Base-by-base conservation (phyloP, 495 filamentous ascomycete genomes). In the Bacidia rubella region DNA sequence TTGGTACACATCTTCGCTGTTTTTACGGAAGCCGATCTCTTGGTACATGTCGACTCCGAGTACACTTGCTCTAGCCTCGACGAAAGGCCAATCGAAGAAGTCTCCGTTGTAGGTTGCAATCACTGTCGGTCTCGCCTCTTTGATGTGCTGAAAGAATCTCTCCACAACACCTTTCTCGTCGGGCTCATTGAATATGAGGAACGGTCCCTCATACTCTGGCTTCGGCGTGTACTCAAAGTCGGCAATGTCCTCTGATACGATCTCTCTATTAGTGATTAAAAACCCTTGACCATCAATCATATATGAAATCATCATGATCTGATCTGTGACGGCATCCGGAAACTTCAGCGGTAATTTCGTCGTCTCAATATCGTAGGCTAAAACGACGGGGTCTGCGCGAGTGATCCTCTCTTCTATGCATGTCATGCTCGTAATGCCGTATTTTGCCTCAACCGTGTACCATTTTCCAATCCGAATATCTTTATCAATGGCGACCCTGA, bases 261-360 rank as follows among this genome's bases (percentile, higher is more conserved):
- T 93, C 66, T 97, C 90, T 56, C 93, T 79, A 65, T 99, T 99
- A 4, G 93, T 99, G 63, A 99, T 96, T 4, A 99, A 70, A 63
- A 99, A 97, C 12, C 92, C 92, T 68, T 95, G 90, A 1, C 93
- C 92, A 60, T 99, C 92, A 57, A 99, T 97, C 92, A 99, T 99
- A 69, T 97, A 99, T 15, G 93, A 97, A 59, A 99, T 93, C 92
- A 99, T 99, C 90, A 99, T 99, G 59, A 99, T 82, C 67, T 95
- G 92, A 68, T 99, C 92, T 57, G 95, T 82, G 1, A 86, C 74
- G 0, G 92, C 83, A 63, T 97, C 93, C n/a, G 92, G 92, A 62
- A 99, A 99, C 65, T 99, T 99, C 46, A 99, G 72, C 12, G 92
- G 92, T 29, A 94, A 73, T 60, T 99, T 99, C 2, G 87, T 93